Evolutionary conservation across 2,329 filamentous ascomycete species (phyloP).

Genomic region (Ceratocystis alfenasii): DNA sequence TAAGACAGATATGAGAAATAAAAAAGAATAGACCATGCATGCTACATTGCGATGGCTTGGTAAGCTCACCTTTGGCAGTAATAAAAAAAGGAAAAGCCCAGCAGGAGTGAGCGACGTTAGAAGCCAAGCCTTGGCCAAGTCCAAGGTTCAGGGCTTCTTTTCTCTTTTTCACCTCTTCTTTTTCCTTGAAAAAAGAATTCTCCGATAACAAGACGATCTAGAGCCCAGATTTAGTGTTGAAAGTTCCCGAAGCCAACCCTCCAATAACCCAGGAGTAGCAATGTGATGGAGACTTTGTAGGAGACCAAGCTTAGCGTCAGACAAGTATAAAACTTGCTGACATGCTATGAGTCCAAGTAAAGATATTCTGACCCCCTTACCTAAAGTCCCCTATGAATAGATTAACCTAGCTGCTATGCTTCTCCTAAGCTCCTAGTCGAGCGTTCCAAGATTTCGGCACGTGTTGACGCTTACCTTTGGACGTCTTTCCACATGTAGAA

Average conservation of each 20-base stretch:
- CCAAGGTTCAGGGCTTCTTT: slow-evolving; percentile 3
- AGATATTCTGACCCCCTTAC: background rate
- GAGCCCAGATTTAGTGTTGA: background rate
- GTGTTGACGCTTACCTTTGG: background rate
- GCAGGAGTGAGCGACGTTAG: background rate
- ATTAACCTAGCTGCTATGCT: background rate
- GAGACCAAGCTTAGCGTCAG: background rate
- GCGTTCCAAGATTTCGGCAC: background rate
- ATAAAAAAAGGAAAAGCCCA: background rate
- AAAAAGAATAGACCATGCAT: too few relatives aligned
- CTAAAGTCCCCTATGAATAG: too few relatives aligned
- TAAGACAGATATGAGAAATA: too few relatives aligned
- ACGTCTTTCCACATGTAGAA: background rate
- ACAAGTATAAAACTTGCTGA: background rate
- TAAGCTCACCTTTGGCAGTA: background rate
- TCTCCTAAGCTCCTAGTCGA: background rate
- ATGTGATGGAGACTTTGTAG: background rate
- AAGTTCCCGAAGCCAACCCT: background rate
- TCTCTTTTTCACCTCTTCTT: background rate
- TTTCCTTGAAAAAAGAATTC: background rate
- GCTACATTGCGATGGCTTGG: too few relatives aligned
- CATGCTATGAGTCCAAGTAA: background rate
- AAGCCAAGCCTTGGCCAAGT: slow-evolving; percentile 8
- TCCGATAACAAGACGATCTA: slow-evolving; percentile 4
- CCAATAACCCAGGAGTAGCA: background rate